These are phyloP conservation scores for Phytophthora citrophthora DNA, from an alignment of 352 stramenopile genomes.

Conservation along the genomic window DNA sequence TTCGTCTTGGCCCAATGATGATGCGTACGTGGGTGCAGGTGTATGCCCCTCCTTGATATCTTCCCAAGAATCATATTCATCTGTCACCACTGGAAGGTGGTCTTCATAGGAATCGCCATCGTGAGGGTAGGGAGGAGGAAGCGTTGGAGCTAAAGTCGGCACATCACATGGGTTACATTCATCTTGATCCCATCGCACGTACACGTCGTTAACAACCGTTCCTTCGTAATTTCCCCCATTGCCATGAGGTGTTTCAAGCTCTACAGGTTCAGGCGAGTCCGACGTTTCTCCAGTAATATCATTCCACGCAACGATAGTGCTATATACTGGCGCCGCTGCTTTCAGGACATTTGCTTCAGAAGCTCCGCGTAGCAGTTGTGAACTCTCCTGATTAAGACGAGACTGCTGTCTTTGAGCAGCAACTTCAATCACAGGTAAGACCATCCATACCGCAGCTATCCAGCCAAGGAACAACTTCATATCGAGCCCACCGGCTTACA, in stretches of 20 bases:
- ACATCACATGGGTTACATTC: conserved; percentile 28
- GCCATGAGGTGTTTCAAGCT: background rate
- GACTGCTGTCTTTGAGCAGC: background rate
- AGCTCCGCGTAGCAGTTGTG: too few species aligned
- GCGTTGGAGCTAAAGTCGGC: conserved; percentile 17
- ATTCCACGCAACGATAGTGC: background rate
- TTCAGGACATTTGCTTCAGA: too few species aligned
- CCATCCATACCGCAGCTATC: conserved; percentile 1
- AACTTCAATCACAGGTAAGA: background rate
- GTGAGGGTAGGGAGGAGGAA: conserved; percentile 11
- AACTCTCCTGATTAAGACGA: too few species aligned
- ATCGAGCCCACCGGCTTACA: background rate
- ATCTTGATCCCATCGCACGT: conserved; percentile 24
- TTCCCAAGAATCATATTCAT: conserved; percentile 17
- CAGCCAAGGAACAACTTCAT: conserved; percentile 24
- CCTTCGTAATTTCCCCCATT: background rate
- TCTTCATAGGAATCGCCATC: conserved; percentile 13
- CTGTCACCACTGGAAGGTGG: conserved; percentile 10
- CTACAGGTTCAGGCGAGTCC: background rate
- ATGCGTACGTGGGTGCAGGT: background rate
- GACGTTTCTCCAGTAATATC: conserved; percentile 1
- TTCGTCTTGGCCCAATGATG: background rate
- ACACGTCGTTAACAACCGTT: conserved; percentile 2
- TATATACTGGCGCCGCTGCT: too few species aligned
- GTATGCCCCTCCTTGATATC: background rate